Evolutionary conservation across 306 rosid genomes (phyloP).

Genomic region (Cyamopsis tetragonoloba): DNA sequence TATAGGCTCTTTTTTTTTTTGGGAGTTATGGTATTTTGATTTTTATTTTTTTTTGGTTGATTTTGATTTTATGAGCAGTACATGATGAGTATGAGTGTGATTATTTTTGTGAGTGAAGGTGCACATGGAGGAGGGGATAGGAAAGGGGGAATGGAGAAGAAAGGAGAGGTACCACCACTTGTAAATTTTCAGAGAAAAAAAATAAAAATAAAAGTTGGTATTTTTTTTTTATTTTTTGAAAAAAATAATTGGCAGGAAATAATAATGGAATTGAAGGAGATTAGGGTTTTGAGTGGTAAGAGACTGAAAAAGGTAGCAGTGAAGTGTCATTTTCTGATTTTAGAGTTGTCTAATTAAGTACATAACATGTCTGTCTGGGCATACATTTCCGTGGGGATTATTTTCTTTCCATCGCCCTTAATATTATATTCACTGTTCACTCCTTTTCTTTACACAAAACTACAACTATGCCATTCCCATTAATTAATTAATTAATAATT

Average conservation of each 20-base stretch:
- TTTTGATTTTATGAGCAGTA: conserved; percentile 1
- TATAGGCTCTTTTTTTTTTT: conserved; percentile 5
- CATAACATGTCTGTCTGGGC: conserved; percentile 43
- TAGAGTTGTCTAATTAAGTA: conserved; percentile 40
- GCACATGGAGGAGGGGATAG: conserved; percentile 21
- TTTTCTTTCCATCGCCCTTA: conserved; percentile 19
- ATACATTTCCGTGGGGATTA: conserved; percentile 80
- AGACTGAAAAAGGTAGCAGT: conserved; percentile 66
- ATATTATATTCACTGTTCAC: conserved; percentile 14
- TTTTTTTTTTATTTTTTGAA: conserved; percentile 8
- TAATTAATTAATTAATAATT: too few relatives aligned
- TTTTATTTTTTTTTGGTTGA: not conserved
- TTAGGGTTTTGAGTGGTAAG: conserved; percentile 49
- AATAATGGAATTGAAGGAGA: conserved; percentile 19
- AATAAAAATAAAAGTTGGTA: conserved; percentile 13
- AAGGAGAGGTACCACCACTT: conserved; percentile 17
- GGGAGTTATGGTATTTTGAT: not conserved
- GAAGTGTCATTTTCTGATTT: conserved; percentile 85
- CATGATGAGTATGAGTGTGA: too few relatives aligned
- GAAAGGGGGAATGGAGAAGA: not conserved
- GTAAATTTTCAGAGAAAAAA: conserved; percentile 18
- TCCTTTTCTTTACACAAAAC: conserved; percentile 26
- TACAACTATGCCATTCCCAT: conserved; percentile 35
- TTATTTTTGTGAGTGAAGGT: conserved; percentile 29
- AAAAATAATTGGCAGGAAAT: not conserved